Evolutionary conservation across 805 yeast species (phyloP), one percentile per base, ranked within the genome.

Genomic region (Blastobotrys americana): DNA sequence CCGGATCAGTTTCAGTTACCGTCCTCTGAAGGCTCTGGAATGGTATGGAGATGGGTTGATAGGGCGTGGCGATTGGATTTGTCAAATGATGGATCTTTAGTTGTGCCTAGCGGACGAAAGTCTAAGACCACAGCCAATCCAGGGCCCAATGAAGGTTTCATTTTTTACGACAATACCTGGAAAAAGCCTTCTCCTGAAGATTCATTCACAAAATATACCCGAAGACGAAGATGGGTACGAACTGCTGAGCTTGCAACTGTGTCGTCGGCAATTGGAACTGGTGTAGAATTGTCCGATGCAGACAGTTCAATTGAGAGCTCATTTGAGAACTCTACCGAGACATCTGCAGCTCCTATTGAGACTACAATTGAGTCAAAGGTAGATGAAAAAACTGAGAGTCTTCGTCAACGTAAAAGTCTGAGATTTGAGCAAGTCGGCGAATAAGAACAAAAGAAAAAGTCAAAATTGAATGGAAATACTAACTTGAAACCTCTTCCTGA

Each of bases 11-110:
- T 90, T 64, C 78, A 80, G 60, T 69, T 90, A 46, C 97, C 98
- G 3, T 86, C 73, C 46, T 77, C 82, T 35, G 74, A 70, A 16
- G 73, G 73, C 15, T 72, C 80, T 3, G 86, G 84, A 5, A 79
- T 89, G 71, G 70, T 73, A 17, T 93, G 97, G 97, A 75, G 84
- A 60, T 93, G 97, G 97, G 86, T 89, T 16, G 97, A 93, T 63
- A 78, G 78, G 59, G 75, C 88, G 1, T 90, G 98, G 98, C 71
- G 89, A 54, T 70, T 89, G 47, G 98, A 90, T 65, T 68, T 85
- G 53, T 82, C 95, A 10, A 87, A 85, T 55, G 95, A 86, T 60
- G 95, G 95, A 2, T 80, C 94, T 2, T 74, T 88, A 27, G 84
- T 82, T 43, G 68, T 84, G 18, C 49, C 72, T 84, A 19, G 76